Base-by-base conservation (phyloP, 2,329 filamentous ascomycete genomes). In the Aspergillus sp. region DNA sequence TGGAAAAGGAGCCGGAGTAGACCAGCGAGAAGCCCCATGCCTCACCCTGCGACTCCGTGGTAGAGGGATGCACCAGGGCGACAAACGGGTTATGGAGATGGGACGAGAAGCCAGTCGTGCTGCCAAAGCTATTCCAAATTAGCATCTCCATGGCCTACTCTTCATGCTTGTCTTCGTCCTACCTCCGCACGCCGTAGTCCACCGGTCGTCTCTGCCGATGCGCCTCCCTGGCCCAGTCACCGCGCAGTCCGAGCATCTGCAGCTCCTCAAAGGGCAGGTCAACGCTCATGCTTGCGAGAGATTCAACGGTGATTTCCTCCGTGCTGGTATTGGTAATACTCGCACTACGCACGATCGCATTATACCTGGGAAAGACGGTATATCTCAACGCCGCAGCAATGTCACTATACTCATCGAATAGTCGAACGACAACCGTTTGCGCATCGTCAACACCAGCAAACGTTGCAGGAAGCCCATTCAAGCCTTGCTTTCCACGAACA, bases 31-130 rank as follows among this genome's bases (percentile, higher is more conserved):
- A 88, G 0, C 85, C 86, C 79, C 84, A 88, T 6, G 83, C 85
- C 39, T 87, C 80, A 1, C 86, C 86, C 2, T 80, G 77, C 0
- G 80, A 79, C 64, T 89, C 86, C 1, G 85, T 88, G 0, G 86
- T 84, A 0, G 74, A 75, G 0, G 85, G 81, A 3, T 81, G 75
- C 0, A 84, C 77, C 2, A 89, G 70, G 0, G 83, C 79, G 21
- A 88, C 76, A 73, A 88, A 88, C 0, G 86, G 85, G 63, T 89
- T 89, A 66, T 87, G 84, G 1, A 85, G 74, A 62, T 87, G 84
- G 0, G 85, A 87, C 0, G 85, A 85, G 66, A 86, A 88, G 1
- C 86, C 86, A 3, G 79, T 80, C 0, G 77, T 81, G 62, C 85
- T 87, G 15, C 82, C 82, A 66, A 88, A 88, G 6, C 84, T 85